Base-by-base conservation (phyloP, 805 yeast species). In the Ogataea henricii region DNA sequence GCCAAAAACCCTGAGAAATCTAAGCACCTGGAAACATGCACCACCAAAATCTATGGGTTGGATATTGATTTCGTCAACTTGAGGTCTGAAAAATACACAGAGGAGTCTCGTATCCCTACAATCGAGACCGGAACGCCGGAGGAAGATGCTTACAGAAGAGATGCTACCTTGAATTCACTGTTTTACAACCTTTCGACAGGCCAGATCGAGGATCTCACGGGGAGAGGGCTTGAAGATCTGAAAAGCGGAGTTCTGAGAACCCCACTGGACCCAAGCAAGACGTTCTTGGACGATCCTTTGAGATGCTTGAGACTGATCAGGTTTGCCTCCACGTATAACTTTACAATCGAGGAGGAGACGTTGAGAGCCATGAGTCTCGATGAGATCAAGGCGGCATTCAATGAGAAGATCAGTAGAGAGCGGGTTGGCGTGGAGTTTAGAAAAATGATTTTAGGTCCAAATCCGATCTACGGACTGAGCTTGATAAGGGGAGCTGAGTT, bases 1-100 rank as follows among this genome's bases (percentile, higher is more conserved):
- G 90, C 87, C 51, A 83, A 84, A 64, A 94, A 95, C 66, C 99
- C 99, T 0, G 97, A 88, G 53, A 92, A 91, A 65, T 87, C 96
- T 1, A 95, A 94, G 69, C 99, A 94, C 70, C 71, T 94, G 57
- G 99, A 94, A 59, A 95, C 99, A 1, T 95, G 97, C 35, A 94
- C 97, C 3, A 90, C 97, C 1, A 87, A 83, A 59, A 67, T 94
- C 9, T 88, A 78, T 60, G 95, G 84, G 1, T 64, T 85, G n/a
- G 96, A 89, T 59, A 80, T 94, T 45, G 99, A 94, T 69, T 89
- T 94, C 64, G 99, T 95, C 43, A 92, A 92, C 65, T 72, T 94
- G 54, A 73, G 99, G 54, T 83, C 85, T 32, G 99, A 94, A 62
- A 86, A 81, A 58, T 94, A 94, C 62, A 82, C 96, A 0, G 81